phyloP scores from a whole-genome alignment of 192 early-diverging fungal species.

The Endogone sp. region DNA sequence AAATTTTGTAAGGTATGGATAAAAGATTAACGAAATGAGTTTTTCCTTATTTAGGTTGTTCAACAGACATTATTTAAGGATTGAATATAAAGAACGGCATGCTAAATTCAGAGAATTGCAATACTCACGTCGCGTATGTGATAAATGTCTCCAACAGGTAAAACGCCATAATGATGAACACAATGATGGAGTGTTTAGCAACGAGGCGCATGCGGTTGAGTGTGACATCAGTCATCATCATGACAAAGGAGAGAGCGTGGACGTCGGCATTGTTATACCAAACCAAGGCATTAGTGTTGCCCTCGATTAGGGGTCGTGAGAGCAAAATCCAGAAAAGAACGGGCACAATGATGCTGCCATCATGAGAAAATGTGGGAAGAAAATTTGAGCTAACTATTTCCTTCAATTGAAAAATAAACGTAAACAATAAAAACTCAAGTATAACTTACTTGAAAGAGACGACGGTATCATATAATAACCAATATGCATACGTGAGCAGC shows the following conservation, averaged over 20 bases:
- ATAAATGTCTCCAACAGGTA: constrained; percentile 3
- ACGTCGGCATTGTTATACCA: constrained; percentile 19
- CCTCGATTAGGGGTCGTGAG: background rate
- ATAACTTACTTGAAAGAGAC: constrained; percentile 14
- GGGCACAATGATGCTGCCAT: constrained; percentile 7
- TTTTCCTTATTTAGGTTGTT: background rate
- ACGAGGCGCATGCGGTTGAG: constrained; percentile 21
- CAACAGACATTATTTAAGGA: no score
- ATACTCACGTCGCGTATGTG: constrained; percentile 4
- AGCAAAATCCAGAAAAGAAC: constrained; percentile 10
- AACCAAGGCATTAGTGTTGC: background rate
- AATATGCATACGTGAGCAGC: constrained; percentile 3
- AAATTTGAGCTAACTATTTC: background rate
- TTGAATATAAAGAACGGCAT: no score
- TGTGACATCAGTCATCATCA: constrained; percentile 29
- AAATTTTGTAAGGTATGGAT: background rate
- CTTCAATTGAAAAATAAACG: no score
- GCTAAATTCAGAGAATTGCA: no score
- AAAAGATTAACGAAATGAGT: no score
- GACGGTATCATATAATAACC: constrained; percentile 11
- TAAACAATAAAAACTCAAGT: background rate
- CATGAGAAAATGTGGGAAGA: background rate
- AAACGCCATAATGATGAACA: background rate
- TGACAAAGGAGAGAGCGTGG: constrained; percentile 25
- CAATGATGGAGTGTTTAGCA: background rate